Percentiles rank a stretch among this genome's conserved stretches.
Conservation (phyloP, 305 asterid genomes). For the Solanum hybrid region DNA sequence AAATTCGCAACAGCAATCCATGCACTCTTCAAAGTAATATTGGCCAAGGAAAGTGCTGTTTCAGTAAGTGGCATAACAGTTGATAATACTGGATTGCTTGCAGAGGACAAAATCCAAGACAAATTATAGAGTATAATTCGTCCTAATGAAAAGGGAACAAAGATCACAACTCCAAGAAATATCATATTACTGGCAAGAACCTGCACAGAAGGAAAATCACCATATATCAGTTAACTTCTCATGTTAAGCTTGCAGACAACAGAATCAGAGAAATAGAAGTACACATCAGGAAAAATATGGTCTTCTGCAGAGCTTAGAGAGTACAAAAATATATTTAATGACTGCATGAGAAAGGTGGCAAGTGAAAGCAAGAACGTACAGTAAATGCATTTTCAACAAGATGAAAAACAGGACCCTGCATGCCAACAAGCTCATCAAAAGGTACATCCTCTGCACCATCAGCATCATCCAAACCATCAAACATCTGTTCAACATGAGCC, state of each 20-base stretch:
- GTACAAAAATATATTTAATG: background rate
- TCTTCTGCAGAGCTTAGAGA: background rate
- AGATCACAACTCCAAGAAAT: constrained; percentile 88
- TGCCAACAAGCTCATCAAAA: constrained; percentile 95
- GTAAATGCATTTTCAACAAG: constrained; percentile 96
- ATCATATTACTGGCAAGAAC: constrained; percentile 99
- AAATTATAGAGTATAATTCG: constrained; percentile 58
- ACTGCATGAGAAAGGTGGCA: background rate
- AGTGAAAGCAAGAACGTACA: constrained; percentile 34
- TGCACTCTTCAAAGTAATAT: constrained; percentile 64
- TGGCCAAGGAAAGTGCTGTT: constrained; percentile 81
- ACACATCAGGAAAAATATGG: background rate
- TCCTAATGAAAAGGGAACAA: constrained; percentile 85
- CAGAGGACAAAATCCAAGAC: constrained; percentile 78
- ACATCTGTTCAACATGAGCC: constrained; percentile 97
- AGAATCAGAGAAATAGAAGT: background rate
- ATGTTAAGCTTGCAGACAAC: background rate
- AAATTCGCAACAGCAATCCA: constrained; percentile 71
- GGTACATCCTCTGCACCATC: constrained; percentile 99
- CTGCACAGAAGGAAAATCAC: constrained; percentile 32
- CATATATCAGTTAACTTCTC: background rate
- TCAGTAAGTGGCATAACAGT: constrained; percentile 81
- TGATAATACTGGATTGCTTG: constrained; percentile 70
- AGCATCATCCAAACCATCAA: constrained; percentile 97
- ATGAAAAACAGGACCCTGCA: constrained; percentile 99